phyloP scores from a whole-genome alignment of 768 basidiomycete species.

The Termitomyces sp. region DNA sequence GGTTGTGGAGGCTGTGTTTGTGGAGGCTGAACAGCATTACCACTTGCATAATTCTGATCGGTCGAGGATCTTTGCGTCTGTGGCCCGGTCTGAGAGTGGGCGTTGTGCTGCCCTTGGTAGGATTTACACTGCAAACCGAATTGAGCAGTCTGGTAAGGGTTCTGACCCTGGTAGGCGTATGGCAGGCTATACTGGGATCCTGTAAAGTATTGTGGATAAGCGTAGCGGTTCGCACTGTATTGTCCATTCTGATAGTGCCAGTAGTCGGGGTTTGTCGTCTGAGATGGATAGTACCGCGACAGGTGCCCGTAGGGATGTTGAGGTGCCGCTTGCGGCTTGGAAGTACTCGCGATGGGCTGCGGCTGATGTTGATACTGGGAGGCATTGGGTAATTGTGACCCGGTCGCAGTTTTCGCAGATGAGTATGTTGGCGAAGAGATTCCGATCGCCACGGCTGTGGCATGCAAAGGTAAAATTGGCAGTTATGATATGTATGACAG shows the following conservation, averaged over 20 bases:
- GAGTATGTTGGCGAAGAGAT: slow-evolving; percentile 26
- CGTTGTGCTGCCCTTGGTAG: slow-evolving; percentile 19
- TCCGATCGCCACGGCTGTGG: slow-evolving; percentile 15
- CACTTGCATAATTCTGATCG: background rate
- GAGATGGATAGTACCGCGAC: slow-evolving; percentile 16
- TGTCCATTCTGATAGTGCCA: slow-evolving; percentile 27
- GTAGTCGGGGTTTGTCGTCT: slow-evolving; percentile 26
- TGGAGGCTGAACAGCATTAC: background rate
- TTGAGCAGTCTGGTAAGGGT: slow-evolving; percentile 17
- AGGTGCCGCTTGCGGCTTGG: slow-evolving; percentile 1
- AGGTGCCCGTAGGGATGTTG: slow-evolving; percentile 13
- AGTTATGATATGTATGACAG: background rate
- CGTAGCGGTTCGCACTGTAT: slow-evolving; percentile 20
- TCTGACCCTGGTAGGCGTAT: slow-evolving; percentile 17
- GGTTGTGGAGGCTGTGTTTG: background rate
- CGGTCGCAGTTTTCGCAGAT: slow-evolving; percentile 22
- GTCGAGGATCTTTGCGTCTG: background rate
- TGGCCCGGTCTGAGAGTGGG: background rate
- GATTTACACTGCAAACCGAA: slow-evolving; percentile 31
- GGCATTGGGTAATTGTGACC: slow-evolving; percentile 1
- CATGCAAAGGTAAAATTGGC: slow-evolving; percentile 2
- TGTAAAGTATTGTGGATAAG: slow-evolving; percentile 23
- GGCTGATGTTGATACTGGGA: slow-evolving; percentile 4
- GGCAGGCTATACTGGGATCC: slow-evolving; percentile 18
- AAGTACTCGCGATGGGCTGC: slow-evolving; percentile 9